These are phyloP conservation scores for Mortierella sp. DNA, from an alignment of 371 early-diverging fungal genomes.

Conservation along the genomic window DNA sequence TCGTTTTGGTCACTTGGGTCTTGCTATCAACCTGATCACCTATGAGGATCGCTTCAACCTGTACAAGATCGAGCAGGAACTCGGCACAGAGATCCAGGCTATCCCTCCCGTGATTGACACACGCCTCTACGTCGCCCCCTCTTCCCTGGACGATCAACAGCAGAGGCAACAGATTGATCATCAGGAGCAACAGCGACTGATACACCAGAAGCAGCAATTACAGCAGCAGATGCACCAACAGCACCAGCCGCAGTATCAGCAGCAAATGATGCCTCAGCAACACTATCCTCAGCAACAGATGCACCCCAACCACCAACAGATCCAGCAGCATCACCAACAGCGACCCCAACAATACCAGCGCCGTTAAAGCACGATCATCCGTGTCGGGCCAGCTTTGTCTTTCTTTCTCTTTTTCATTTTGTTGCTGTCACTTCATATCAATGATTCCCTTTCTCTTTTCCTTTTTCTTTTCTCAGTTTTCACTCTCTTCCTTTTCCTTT, in stretches of 20 bases:
- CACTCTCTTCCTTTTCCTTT: neutral
- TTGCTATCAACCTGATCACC: constrained; percentile 98
- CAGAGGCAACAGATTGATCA: constrained; percentile 61
- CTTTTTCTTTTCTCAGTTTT: neutral
- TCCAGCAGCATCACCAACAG: constrained; percentile 8
- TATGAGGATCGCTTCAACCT: constrained; percentile 97
- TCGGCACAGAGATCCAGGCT: constrained; percentile 97
- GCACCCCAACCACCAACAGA: constrained; percentile 13
- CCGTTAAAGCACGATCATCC: constrained; percentile 13
- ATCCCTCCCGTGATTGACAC: constrained; percentile 97
- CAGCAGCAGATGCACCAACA: constrained; percentile 41
- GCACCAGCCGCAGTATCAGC: constrained; percentile 22
- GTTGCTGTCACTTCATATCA: constrained; percentile 13
- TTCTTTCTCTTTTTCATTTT: constrained; percentile 11
- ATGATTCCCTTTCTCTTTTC: neutral
- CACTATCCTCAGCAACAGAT: constrained; percentile 19
- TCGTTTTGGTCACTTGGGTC: constrained; percentile 97
- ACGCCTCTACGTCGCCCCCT: constrained; percentile 87
- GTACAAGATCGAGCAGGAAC: constrained; percentile 96
- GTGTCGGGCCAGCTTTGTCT: neutral
- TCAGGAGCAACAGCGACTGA: constrained; percentile 42
- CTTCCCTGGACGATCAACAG: constrained; percentile 66
- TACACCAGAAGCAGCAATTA: constrained; percentile 58
- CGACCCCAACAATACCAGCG: constrained; percentile 9
- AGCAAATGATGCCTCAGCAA: constrained; percentile 7